Evolutionary conservation across 2,329 filamentous ascomycete species (phyloP), one percentile per base, ranked within the genome.

Genomic region (Penicillium griseofulvum): DNA sequence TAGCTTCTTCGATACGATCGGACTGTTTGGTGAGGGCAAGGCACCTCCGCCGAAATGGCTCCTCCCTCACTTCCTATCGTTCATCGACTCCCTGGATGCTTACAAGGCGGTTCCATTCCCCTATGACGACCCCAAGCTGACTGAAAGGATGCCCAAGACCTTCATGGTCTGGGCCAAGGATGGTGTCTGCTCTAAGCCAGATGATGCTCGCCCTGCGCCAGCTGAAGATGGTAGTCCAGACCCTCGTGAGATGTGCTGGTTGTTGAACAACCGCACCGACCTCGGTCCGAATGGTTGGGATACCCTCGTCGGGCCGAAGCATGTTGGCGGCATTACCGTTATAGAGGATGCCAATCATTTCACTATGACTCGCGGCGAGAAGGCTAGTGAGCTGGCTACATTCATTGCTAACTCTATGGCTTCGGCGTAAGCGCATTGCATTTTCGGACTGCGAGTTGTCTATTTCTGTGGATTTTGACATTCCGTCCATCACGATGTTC

Each of bases 11-110:
- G 73, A 79, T 54, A 68, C 70, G 9, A 72, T 79, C 41, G 76
- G 76, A 26, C 68, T 82, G 38, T 78, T 82, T 51, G 78, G 77
- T 14, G 71, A 74, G 39, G 75, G 74, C 46, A 74, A 74, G 34
- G 67, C 70, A 24, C 74, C 73, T 43, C 72, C 75, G 6, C 79
- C 79, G 1, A 71, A 71, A 39, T 81, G 79, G 78, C 70, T 82
- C 28, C 71, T 80, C 3, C 78, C 78, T 19, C 80, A 82, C 64
- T 82, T 82, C 69, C 65, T 76, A 26, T 79, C 80, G 28, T 76
- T 74, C 56, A 79, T 81, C 58, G 74, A 78, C 49, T 70, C 75
- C 0, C 68, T 82, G 37, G 76, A 78, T 42, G 73, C 73, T 28
- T 82, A 81, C 61, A 70, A 67, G 53, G 70, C 69, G 1, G 38